A percentile compares a stretch with the other conserved stretches of the same genome.
Evolutionary conservation across 192 early-diverging fungal species (phyloP).

Genomic region (Radiomyces spectabilis): DNA sequence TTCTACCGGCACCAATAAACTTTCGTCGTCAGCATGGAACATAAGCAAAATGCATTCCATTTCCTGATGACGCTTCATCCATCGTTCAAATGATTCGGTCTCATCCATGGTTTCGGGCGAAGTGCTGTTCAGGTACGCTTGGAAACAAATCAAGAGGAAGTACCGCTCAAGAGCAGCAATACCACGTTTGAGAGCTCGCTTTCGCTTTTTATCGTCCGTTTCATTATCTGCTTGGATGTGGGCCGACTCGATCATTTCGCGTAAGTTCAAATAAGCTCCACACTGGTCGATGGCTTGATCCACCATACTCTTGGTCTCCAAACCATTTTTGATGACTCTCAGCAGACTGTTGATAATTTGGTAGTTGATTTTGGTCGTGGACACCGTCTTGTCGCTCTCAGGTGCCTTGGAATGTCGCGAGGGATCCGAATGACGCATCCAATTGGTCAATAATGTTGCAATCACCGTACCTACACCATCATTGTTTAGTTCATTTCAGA

Average conservation of each 20-base stretch:
- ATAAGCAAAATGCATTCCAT: conserved; percentile 41
- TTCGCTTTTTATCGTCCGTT: conserved; percentile 2
- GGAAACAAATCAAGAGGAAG: conserved; percentile 52
- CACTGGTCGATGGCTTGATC: conserved; percentile 51
- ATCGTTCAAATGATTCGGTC: conserved; percentile 39
- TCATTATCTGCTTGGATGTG: conserved; percentile 31
- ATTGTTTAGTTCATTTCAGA: no score
- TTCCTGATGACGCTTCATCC: conserved; percentile 47
- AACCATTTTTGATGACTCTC: conserved; percentile 51
- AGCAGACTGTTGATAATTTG: conserved; percentile 50
- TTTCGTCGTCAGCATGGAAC: conserved; percentile 20
- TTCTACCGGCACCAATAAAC: conserved; percentile 38
- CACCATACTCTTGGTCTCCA: conserved; percentile 47
- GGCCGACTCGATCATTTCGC: conserved; percentile 46
- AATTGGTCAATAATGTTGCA: conserved; percentile 21
- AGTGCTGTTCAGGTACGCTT: conserved; percentile 39
- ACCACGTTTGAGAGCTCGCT: conserved; percentile 9
- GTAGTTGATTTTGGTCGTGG: conserved; percentile 29
- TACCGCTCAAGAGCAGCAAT: conserved; percentile 38
- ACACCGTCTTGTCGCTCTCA: neutral
- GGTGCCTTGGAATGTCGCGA: neutral
- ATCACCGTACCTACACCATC: conserved; percentile 24
- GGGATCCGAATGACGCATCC: conserved; percentile 9
- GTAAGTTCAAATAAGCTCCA: conserved; percentile 34
- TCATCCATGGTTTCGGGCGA: conserved; percentile 15